A percentile compares a stretch with the other conserved stretches of the same genome.
These are phyloP conservation scores for Cucurbita ficifolia DNA, from an alignment of 306 rosid species.

Conservation along the genomic window DNA sequence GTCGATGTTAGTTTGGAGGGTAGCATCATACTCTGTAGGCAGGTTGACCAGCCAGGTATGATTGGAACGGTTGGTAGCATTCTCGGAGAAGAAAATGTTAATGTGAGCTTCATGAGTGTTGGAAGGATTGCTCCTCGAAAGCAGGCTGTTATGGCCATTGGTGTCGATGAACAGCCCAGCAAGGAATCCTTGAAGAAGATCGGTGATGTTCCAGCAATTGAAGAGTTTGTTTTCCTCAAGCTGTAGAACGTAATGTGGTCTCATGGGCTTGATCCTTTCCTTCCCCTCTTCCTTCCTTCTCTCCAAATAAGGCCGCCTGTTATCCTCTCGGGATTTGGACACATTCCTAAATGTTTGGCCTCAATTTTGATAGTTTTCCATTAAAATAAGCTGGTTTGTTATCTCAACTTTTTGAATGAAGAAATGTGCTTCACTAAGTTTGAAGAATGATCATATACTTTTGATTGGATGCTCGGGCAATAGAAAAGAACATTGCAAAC, in stretches of 20 bases:
- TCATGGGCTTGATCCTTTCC: conserved; percentile 13
- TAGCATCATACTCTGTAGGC: conserved; percentile 78
- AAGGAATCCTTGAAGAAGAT: conserved; percentile 66
- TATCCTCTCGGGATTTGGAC: not conserved
- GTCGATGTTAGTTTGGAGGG: conserved; percentile 96
- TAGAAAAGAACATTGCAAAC: not conserved
- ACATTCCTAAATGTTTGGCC: not conserved
- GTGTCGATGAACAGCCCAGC: conserved; percentile 79
- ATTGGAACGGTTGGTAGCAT: conserved; percentile 80
- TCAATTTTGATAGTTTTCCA: not conserved
- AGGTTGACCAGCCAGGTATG: conserved; percentile 98
- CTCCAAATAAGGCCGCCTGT: not conserved
- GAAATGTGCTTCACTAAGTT: not conserved
- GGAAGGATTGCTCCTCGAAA: conserved; percentile 97
- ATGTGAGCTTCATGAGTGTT: conserved; percentile 96
- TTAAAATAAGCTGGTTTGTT: not conserved
- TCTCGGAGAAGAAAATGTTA: conserved; percentile 81
- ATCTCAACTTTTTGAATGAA: not conserved
- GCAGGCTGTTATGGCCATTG: conserved; percentile 99
- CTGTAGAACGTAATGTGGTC: conserved; percentile 28
- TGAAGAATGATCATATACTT: not conserved
- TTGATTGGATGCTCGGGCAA: not conserved
- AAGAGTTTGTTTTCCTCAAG: conserved; percentile 88
- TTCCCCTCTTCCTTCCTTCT: conserved; percentile 27
- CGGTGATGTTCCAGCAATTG: conserved; percentile 72